Conservation (phyloP, 1,284 basidiomycete genomes). For the Erythrobasidium hasegawianum region DNA sequence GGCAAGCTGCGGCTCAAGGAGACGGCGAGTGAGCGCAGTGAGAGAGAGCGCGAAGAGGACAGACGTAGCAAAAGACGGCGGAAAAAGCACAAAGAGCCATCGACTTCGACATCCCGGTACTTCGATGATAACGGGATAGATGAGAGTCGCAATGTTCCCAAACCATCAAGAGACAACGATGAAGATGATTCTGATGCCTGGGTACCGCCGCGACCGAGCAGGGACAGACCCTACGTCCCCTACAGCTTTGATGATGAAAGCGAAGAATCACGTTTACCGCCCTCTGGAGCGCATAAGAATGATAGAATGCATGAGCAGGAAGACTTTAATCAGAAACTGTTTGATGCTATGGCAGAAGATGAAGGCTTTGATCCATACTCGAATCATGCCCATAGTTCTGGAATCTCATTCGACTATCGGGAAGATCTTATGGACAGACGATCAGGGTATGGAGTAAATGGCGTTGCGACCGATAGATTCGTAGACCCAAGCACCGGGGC, state of each 20-base stretch:
- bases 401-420: conserved; percentile 27
- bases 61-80: conserved; percentile 18
- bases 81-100: conserved; percentile 6
- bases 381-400: conserved; percentile 3
- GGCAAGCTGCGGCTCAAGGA: conserved; percentile 33
- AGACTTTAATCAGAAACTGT: conserved; percentile 19
- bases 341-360: conserved; percentile 33
- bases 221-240: conserved; percentile 26
- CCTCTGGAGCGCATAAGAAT: conserved; percentile 13
- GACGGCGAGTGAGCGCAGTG: conserved; percentile 10
- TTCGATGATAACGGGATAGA: neutral
- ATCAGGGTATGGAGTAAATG: conserved; percentile 10
- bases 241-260: conserved; percentile 32
- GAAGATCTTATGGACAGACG: conserved; percentile 8
- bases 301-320: conserved; percentile 22
- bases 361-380: conserved; percentile 17
- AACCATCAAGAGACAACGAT: neutral
- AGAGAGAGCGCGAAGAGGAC: conserved; percentile 9
- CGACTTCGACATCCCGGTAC: neutral
- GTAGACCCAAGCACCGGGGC: conserved; percentile 29
- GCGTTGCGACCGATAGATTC: conserved; percentile 17
- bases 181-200: conserved; percentile 30
- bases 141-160: neutral
- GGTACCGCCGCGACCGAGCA: conserved; percentile 32
- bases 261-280: conserved; percentile 19